Percentiles rank a stretch among this genome's conserved stretches.
phyloP scores from a whole-genome alignment of 768 basidiomycete genomes.

The Suillus fuscotomentosus region DNA sequence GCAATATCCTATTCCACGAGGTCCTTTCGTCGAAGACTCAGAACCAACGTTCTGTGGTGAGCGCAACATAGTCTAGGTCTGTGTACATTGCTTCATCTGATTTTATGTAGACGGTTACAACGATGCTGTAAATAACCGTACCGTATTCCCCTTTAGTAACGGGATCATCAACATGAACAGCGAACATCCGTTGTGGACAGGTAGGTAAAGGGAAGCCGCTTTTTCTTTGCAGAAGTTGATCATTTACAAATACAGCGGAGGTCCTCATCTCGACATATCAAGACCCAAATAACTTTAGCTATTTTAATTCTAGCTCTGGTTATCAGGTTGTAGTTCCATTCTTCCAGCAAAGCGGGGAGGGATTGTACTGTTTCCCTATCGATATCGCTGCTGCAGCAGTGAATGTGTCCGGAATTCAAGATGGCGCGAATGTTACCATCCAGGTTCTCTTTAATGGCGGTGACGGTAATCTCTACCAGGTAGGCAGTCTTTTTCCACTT shows the following conservation, averaged over 20 bases:
- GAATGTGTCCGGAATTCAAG: conserved; percentile 46
- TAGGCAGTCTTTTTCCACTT: conserved; percentile 15
- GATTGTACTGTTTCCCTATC: conserved; percentile 66
- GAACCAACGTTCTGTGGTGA: conserved; percentile 70
- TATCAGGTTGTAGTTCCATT: conserved; percentile 43
- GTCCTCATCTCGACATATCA: conserved; percentile 53
- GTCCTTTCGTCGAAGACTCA: conserved; percentile 57
- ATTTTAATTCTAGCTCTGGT: conserved; percentile 51
- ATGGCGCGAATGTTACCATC: conserved; percentile 74
- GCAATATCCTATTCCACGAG: conserved; percentile 72
- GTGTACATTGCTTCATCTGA: background rate
- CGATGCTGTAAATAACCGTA: conserved; percentile 51
- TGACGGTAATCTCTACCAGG: conserved; percentile 73
- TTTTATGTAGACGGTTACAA: conserved; percentile 59
- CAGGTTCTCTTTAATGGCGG: conserved; percentile 69
- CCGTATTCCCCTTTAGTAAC: conserved; percentile 63
- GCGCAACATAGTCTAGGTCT: conserved; percentile 15
- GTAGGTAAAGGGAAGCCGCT: conserved; percentile 34
- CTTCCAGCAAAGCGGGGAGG: conserved; percentile 53
- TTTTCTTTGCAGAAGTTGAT: conserved; percentile 4
- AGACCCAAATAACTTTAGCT: conserved; percentile 59
- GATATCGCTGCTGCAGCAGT: conserved; percentile 48
- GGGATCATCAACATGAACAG: conserved; percentile 65
- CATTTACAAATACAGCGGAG: conserved; percentile 37
- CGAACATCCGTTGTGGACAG: conserved; percentile 60